Percentiles rank a stretch among this genome's conserved stretches.
These are phyloP conservation scores for Geoglossum cookeanum DNA, from an alignment of 2,329 filamentous ascomycete genomes.

Conservation along the genomic window DNA sequence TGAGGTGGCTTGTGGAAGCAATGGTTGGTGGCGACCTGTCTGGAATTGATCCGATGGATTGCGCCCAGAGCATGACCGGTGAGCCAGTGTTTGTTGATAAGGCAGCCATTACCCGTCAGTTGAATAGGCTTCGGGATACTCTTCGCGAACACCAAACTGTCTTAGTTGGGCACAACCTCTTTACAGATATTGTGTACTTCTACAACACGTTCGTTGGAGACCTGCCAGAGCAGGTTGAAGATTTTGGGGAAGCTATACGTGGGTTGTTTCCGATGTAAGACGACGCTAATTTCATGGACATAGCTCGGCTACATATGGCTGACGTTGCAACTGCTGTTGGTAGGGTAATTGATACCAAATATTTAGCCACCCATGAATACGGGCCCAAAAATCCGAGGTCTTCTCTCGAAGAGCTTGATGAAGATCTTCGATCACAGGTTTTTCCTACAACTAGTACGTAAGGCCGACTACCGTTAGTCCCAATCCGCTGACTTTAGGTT, in stretches of 20 bases:
- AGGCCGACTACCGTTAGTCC: not conserved
- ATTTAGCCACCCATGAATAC: conserved; percentile 38
- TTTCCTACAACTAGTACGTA: conserved; percentile 23
- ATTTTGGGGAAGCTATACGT: conserved; percentile 33
- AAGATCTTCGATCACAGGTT: conserved; percentile 21
- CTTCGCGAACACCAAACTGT: conserved; percentile 29
- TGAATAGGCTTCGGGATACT: conserved; percentile 16
- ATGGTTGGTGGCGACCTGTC: conserved; percentile 24
- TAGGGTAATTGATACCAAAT: conserved; percentile 40
- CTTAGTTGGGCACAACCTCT: conserved; percentile 45
- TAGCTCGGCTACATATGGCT: not conserved
- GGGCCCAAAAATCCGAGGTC: conserved; percentile 30
- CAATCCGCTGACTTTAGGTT: conserved; percentile 11
- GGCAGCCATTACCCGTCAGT: conserved; percentile 18
- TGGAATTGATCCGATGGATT: conserved; percentile 13
- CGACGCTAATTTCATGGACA: not conserved
- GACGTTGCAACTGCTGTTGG: not conserved
- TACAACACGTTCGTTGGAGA: conserved; percentile 41
- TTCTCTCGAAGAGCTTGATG: conserved; percentile 29
- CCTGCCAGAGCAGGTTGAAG: conserved; percentile 33
- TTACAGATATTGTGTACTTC: conserved; percentile 44
- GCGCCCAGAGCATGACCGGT: conserved; percentile 10
- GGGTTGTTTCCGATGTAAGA: conserved; percentile 29
- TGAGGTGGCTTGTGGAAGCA: conserved; percentile 28
- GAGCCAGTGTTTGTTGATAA: conserved; percentile 16